These are phyloP conservation scores for Calonectria honghensis DNA, from an alignment of 2,329 filamentous ascomycete genomes.

Conservation along the genomic window DNA sequence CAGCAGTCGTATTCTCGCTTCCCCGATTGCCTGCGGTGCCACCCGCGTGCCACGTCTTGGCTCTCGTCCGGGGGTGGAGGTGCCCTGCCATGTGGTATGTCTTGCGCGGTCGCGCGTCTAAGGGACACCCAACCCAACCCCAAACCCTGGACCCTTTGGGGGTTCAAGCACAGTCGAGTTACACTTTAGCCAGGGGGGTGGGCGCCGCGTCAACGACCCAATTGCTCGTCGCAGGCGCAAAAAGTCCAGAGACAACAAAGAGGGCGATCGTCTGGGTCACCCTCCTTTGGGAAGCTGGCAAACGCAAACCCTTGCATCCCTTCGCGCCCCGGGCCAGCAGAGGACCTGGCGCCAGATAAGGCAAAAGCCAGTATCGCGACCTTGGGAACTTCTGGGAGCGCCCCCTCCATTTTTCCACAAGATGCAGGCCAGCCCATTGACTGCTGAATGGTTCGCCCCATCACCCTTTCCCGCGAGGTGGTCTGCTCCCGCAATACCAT, in stretches of 20 bases:
- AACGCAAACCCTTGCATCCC: slow-evolving; percentile 23
- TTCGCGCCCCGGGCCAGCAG: background rate
- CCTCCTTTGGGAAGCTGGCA: slow-evolving; percentile 35
- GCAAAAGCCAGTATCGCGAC: slow-evolving; percentile 9
- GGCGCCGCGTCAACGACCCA: background rate
- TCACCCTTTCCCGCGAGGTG: slow-evolving; percentile 1
- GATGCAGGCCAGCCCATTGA: background rate
- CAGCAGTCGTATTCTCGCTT: background rate
- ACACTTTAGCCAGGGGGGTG: background rate
- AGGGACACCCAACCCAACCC: background rate
- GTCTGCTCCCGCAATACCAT: slow-evolving; percentile 6
- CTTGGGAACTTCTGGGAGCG: slow-evolving; percentile 32
- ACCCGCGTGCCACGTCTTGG: slow-evolving; percentile 21
- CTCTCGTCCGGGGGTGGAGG: slow-evolving; percentile 27
- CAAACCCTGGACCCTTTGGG: background rate
- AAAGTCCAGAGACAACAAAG: background rate
- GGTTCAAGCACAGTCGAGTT: background rate
- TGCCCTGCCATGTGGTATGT: background rate
- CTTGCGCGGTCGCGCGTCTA: slow-evolving; percentile 23
- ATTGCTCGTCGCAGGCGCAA: slow-evolving; percentile 7
- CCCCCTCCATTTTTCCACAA: background rate
- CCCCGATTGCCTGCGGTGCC: slow-evolving; percentile 20
- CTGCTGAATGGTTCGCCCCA: background rate
- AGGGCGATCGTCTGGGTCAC: slow-evolving; percentile 8
- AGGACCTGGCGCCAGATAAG: slow-evolving; percentile 32